Evolutionary conservation across 2,329 filamentous ascomycete genomes (phyloP), one percentile per base, ranked within the genome.

Genomic region (Monilinia fructicola): DNA sequence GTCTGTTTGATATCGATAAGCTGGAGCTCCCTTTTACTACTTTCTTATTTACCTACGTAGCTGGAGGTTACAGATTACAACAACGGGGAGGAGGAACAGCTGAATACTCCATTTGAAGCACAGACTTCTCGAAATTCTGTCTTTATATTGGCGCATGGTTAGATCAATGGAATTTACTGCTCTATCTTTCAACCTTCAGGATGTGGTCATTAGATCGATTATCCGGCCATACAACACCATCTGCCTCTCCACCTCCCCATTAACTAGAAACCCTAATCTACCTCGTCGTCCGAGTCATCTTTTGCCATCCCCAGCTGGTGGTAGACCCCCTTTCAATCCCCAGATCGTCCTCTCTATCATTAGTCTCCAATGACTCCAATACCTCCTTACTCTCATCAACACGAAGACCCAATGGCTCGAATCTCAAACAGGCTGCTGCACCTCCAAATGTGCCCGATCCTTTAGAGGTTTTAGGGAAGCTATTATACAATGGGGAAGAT

Each of bases 191-290:
- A 21, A 28, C 11, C 42, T 52, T 56, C 63, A 65, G 35, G 12
- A 96, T 96, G 92, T 97, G 93, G 93, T 52, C 63, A 59, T 87
- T 96, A 76, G 93, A 97, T 81, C 90, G 93, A 77, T 87, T 96
- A 71, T 89, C 90, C 71, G 87, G 85, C 73, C 88, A 90, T 78
- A 85, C 88, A 67, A 87, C 85, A 38, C 69, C 72, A 28, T 86
- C 78, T 69, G 80, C 79, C 71, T 82, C 85, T 66, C 83, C 85
- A 70, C 86, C 87, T 67, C 85, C 87, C 80, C 87, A 68, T 83
- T 83, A 68, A 87, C 84, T 76, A 87, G 92, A 76, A 55, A 7
- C n/a, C 82, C 89, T 60, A 90, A 91, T 58, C 84, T 88, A 38
- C 84, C 87, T 52, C 84, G 90, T 76, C 85, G 90, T 61, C 86